Evolutionary conservation across 495 filamentous ascomycete species (phyloP), one percentile per base, ranked within the genome.

Genomic region (Neurospora sp.): DNA sequence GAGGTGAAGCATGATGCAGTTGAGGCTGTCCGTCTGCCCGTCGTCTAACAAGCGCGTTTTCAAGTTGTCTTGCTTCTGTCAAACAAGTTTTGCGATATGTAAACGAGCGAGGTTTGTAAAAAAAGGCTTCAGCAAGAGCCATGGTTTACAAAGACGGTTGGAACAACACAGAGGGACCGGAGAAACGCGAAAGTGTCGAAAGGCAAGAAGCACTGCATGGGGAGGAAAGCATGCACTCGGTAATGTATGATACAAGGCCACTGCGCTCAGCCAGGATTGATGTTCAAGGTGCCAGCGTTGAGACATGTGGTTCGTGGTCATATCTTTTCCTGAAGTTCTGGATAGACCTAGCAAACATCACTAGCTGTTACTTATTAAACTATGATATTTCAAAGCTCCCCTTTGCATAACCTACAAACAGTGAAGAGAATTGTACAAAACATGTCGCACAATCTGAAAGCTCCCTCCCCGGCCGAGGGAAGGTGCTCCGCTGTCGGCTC

Each of bases 281-380:
- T 37, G 27, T 40, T 42, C 40, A 45, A 61, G 38, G 20, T 68
- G 39, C 35, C 40, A 14, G 5, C 9, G n/a, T 14, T 9, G 70
- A 20, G 5, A 61, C 22, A 38, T 35, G 35, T 37, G 4, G 35
- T 37, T 5, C 18, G 42, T 27, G 40, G 39, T 40, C 16, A 39
- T 71, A 27, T 68, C 61, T 53, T 53, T 38, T 71, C 40, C 40
- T 31, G 10, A 74, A 65, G 70, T 61, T 74, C 70, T 72, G 71
- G 20, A 40, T 16, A 38, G 35, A 71, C 20, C 14, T n/a, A 42
- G 37, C 35, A 42, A 39, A 12, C 5, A 27, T 53, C 20, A 44
- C 16, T n/a, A 44, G 18, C 42, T 16, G 7, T 44, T 44, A 7
- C 5, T 35, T 5, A 44, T n/a, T 7, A 44, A n/a, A 9, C 9